These are phyloP conservation scores for Alnus rubra DNA, from an alignment of 306 rosid species.

Conservation along the genomic window DNA sequence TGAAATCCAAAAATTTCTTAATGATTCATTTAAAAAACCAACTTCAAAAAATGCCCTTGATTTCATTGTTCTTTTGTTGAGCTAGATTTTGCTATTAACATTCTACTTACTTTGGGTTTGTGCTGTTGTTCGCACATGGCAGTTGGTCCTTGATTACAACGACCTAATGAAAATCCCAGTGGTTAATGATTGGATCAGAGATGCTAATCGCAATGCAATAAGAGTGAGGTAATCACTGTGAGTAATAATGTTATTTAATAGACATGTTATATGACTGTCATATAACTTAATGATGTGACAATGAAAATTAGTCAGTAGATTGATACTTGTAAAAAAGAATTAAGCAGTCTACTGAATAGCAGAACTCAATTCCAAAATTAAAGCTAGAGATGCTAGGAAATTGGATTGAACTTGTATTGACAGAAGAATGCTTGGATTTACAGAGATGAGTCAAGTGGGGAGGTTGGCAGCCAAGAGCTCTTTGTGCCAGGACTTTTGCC, in stretches of 20 bases:
- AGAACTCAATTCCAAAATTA: too few relatives aligned
- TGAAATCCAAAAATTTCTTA: not conserved
- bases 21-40: not conserved
- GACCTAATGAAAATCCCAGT: constrained; percentile 70
- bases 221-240: constrained; percentile 52
- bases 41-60: not conserved
- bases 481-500: constrained; percentile 52
- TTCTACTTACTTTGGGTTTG: constrained; percentile 33
- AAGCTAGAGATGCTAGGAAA: not conserved
- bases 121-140: constrained; percentile 36
- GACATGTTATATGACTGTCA: too few relatives aligned
- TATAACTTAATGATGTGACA: too few relatives aligned
- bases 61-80: constrained; percentile 3
- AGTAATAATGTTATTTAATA: not conserved
- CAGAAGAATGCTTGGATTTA: constrained; percentile 9
- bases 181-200: constrained; percentile 40
- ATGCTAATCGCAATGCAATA: constrained; percentile 20
- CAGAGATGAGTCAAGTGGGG: constrained; percentile 57
- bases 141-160: constrained; percentile 72
- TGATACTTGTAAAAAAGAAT: too few relatives aligned
- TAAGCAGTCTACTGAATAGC: too few relatives aligned
- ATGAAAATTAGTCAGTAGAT: too few relatives aligned
- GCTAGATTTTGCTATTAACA: constrained; percentile 10
- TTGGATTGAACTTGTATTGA: not conserved
- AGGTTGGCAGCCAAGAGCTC: constrained; percentile 47